A percentile compares a stretch with the other conserved stretches of the same genome.
Evolutionary conservation across 495 filamentous ascomycete species (phyloP).

Genomic region (Halenospora varia): DNA sequence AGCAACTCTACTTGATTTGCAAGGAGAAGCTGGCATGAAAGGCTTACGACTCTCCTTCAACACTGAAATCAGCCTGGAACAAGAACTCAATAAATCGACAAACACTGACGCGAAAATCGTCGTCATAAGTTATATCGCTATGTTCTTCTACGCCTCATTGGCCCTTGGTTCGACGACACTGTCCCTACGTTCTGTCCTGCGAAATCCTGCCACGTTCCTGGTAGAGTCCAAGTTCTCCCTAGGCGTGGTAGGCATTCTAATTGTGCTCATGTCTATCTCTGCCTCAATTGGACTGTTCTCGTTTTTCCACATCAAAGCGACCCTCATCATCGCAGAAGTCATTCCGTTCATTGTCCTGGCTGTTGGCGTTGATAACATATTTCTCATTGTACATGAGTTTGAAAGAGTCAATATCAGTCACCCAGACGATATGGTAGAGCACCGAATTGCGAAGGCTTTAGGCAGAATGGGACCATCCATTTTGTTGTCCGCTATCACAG

Average conservation of each 20-base stretch:
- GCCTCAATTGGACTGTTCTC: constrained; percentile 93
- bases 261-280: constrained; percentile 95
- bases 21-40: constrained; percentile 72
- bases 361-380: constrained; percentile 98
- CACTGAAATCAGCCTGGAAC: constrained; percentile 87
- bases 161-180: constrained; percentile 85
- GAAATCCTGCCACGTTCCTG: constrained; percentile 74
- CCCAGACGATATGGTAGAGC: constrained; percentile 79
- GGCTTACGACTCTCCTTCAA: constrained; percentile 88
- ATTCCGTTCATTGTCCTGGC: constrained; percentile 96
- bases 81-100: constrained; percentile 92
- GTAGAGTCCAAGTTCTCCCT: constrained; percentile 96
- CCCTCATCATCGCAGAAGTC: constrained; percentile 95
- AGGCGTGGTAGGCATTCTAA: constrained; percentile 85
- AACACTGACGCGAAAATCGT: constrained; percentile 98
- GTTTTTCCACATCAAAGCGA: constrained; percentile 83
- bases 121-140: constrained; percentile 94
- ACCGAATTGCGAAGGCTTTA: constrained; percentile 76
- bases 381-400: constrained; percentile 97
- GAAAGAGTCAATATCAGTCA: constrained; percentile 89
- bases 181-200: constrained; percentile 65
- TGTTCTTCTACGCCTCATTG: constrained; percentile 95
- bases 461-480: constrained; percentile 96
- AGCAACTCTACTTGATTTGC: constrained; percentile 61
- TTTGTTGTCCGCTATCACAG: constrained; percentile 87